phyloP scores from a whole-genome alignment of 768 basidiomycete genomes.

The Suillus americanus region DNA sequence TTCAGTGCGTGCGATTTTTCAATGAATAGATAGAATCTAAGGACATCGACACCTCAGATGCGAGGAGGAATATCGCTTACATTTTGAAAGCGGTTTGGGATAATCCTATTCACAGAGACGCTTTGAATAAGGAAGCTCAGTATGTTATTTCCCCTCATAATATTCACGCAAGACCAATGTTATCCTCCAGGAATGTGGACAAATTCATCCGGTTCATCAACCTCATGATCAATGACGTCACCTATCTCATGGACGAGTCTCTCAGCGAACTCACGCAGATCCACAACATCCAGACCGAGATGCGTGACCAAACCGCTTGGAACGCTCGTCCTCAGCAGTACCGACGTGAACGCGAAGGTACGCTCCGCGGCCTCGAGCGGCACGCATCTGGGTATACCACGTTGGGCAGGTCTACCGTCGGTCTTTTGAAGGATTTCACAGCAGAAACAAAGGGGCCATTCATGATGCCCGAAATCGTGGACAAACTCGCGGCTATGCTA shows the following conservation, averaged over 20 bases:
- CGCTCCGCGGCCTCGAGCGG: slow-evolving; percentile 77
- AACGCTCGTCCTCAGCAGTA: slow-evolving; percentile 61
- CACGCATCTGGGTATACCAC: slow-evolving; percentile 85
- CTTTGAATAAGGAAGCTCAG: slow-evolving; percentile 79
- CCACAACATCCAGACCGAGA: slow-evolving; percentile 80
- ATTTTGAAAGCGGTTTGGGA: slow-evolving; percentile 91
- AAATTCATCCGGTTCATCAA: slow-evolving; percentile 96
- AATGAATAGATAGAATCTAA: slow-evolving; percentile 7
- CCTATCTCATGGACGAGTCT: slow-evolving; percentile 97
- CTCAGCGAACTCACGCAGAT: slow-evolving; percentile 88
- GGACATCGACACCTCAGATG: slow-evolving; percentile 38
- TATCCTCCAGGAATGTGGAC: slow-evolving; percentile 67
- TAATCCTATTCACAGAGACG: slow-evolving; percentile 85
- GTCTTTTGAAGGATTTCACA: slow-evolving; percentile 88
- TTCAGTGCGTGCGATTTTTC: slow-evolving; percentile 63
- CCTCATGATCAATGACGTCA: slow-evolving; percentile 98
- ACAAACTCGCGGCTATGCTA: slow-evolving; percentile 93
- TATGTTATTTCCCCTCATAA: slow-evolving; percentile 33
- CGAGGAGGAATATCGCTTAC: slow-evolving; percentile 81
- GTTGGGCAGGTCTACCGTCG: slow-evolving; percentile 86
- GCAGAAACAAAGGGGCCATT: slow-evolving; percentile 90
- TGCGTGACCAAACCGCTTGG: slow-evolving; percentile 77
- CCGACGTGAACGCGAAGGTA: slow-evolving; percentile 80
- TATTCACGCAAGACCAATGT: slow-evolving; percentile 4
- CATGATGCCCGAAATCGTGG: slow-evolving; percentile 95